Percentiles rank a stretch among this genome's conserved stretches.
These are phyloP conservation scores for Prunus campanulata DNA, from an alignment of 306 rosid species.

Conservation along the genomic window DNA sequence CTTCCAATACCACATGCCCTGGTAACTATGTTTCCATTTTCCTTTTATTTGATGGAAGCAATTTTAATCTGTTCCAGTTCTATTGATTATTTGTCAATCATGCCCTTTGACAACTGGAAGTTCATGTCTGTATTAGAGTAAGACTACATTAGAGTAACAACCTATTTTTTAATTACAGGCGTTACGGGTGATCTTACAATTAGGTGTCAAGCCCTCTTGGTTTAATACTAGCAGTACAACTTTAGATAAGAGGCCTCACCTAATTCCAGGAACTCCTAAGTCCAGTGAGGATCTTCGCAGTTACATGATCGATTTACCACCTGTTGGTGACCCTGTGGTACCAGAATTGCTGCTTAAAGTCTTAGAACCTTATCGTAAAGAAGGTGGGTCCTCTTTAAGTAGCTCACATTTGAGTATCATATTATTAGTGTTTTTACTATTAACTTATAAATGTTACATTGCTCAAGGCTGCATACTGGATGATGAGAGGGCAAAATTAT, in stretches of 20 bases:
- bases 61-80: constrained; percentile 11
- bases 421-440: constrained; percentile 20
- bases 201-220: constrained; percentile 95
- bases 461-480: constrained; percentile 83
- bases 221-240: constrained; percentile 82
- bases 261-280: constrained; percentile 67
- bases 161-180: constrained; percentile 52
- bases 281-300: constrained; percentile 74
- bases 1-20: constrained; percentile 96
- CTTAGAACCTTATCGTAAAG: constrained; percentile 88
- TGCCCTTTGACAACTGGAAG: constrained; percentile 2
- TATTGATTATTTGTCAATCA: constrained; percentile 7
- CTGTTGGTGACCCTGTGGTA: constrained; percentile 85
- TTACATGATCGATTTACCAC: constrained; percentile 66
- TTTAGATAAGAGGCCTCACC: constrained; percentile 74
- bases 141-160: no score
- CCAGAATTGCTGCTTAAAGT: constrained; percentile 93
- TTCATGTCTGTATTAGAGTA: neutral
- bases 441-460: constrained; percentile 27
- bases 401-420: constrained; percentile 11
- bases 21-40: constrained; percentile 48
- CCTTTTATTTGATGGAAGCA: constrained; percentile 18
- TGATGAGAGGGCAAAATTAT: constrained; percentile 86
- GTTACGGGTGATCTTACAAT: constrained; percentile 85
- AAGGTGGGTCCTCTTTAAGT: constrained; percentile 48